These are phyloP conservation scores for Nitzschia palea DNA, from an alignment of 108 stramenopile species.

Conservation along the genomic window DNA sequence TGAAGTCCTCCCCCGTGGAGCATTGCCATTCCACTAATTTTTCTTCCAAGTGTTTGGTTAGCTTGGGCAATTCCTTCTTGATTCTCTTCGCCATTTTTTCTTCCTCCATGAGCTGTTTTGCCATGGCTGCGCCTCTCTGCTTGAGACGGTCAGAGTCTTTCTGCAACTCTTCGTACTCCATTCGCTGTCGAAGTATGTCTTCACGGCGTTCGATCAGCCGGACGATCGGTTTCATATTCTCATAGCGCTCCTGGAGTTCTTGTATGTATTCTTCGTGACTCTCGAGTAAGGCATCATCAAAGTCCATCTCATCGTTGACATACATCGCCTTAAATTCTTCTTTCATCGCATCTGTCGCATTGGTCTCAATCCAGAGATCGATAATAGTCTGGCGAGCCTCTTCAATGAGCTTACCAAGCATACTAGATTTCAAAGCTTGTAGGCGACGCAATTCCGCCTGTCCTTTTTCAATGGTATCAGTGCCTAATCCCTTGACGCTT, in stretches of 20 bases:
- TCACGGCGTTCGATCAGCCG: slow-evolving; percentile 85
- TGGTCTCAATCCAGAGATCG: slow-evolving; percentile 88
- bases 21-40: slow-evolving; percentile 74
- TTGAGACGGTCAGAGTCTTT: slow-evolving; percentile 87
- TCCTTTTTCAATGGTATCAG: slow-evolving; percentile 88
- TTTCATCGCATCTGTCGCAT: slow-evolving; percentile 54
- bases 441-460: slow-evolving; percentile 76
- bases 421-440: slow-evolving; percentile 69
- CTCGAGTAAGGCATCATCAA: slow-evolving; percentile 81
- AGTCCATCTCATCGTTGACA: slow-evolving; percentile 61
- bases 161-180: slow-evolving; percentile 80
- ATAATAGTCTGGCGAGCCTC: slow-evolving; percentile 74
- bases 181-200: slow-evolving; percentile 72
- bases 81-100: slow-evolving; percentile 91
- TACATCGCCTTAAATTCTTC: slow-evolving; percentile 61
- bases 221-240: slow-evolving; percentile 86
- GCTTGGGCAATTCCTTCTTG: slow-evolving; percentile 79
- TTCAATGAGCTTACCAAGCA: slow-evolving; percentile 83
- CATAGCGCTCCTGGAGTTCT: slow-evolving; percentile 57
- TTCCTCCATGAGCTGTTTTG: slow-evolving; percentile 90
- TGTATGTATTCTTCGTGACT: slow-evolving; percentile 78
- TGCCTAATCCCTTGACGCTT: slow-evolving; percentile 83
- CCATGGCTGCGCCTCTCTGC: slow-evolving; percentile 79
- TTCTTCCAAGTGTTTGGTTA: slow-evolving; percentile 57
- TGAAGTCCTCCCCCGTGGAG: slow-evolving; percentile 62